Evolutionary conservation across 805 yeast species (phyloP), one percentile per base, ranked within the genome.

Genomic region (Zygoascus ofunaensis): DNA sequence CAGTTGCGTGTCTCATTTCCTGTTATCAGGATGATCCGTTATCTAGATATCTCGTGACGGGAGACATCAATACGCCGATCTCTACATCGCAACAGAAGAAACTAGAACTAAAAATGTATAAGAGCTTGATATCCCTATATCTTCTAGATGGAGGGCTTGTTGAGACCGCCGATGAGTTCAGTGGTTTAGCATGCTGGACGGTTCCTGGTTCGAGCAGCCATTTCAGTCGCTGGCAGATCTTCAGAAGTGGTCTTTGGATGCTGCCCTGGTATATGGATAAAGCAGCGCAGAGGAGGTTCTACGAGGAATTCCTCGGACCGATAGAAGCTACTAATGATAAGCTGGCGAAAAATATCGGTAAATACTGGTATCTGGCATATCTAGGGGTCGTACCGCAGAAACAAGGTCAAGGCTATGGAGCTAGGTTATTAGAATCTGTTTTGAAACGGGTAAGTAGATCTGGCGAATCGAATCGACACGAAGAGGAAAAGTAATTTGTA

Each of bases 361-460:
- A 64, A 15, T 60, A 58, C 39, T 77, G 82, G 81, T 77, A 77
- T 56, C 64, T 77, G 49, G 68, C 73, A 38, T 81, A 77, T 56
- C 65, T 77, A 43, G 81, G 81, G 35, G 75, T 78, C 20, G 63
- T 73, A 37, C 79, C 80, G 5, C 58, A 68, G 34, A 77, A 77
- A 62, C 65, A 78, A 55, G 82, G 82, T 43, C 73, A 73, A 54
- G 80, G 81, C 19, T 66, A 74, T 51, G 79, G 79, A 30, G 66
- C 75, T 55, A 61, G 68, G 47, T 62, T 77, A 48, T 62, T 77
- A 41, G 72, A 75, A 49, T 68, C 66, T 56, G 75, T 73, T 42
- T 64, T 74, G 44, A 70, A 72, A 35, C 65, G 71, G 48, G 74
- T 62, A 55, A 63, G 73, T 48, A 30, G n/a, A n/a, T n/a, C n/a